A percentile compares a stretch with the other conserved stretches of the same genome.
Conservation (phyloP, 2,329 filamentous ascomycete genomes). For the Talaromyces sp. region DNA sequence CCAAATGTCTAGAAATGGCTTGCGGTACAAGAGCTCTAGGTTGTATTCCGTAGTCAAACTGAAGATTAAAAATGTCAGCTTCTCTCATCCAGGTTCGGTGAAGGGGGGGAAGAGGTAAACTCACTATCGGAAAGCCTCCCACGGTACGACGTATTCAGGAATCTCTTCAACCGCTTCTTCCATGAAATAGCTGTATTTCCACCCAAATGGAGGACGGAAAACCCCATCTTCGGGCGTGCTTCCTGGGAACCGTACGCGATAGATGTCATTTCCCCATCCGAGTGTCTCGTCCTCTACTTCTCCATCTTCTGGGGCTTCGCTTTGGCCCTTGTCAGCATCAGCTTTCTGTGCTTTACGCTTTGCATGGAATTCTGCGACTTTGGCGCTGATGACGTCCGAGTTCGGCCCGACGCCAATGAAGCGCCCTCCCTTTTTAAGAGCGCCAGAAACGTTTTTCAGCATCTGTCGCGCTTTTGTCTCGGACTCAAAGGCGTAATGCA, state of each 20-base stretch:
- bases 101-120: conserved; percentile 13
- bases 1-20: conserved; percentile 88
- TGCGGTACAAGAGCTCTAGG: conserved; percentile 89
- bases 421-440: conserved; percentile 86
- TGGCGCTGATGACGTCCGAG: conserved; percentile 79
- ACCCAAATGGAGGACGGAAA: conserved; percentile 91
- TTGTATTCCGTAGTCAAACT: conserved; percentile 90
- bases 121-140: conserved; percentile 88
- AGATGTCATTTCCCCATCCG: conserved; percentile 91
- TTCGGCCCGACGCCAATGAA: conserved; percentile 97
- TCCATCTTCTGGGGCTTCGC: conserved; percentile 31
- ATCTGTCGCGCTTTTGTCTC: conserved; percentile 87
- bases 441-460: conserved; percentile 86
- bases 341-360: conserved; percentile 38
- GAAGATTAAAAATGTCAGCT: not conserved
- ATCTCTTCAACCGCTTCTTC: conserved; percentile 94
- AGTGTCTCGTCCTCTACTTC: conserved; percentile 55
- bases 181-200: conserved; percentile 97
- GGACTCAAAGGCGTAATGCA: conserved; percentile 96
- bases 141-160: conserved; percentile 95
- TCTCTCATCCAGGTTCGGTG: not conserved
- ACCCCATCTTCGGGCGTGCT: conserved; percentile 79
- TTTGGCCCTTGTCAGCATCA: not conserved
- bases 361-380: conserved; percentile 73
- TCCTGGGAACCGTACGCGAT: conserved; percentile 81